Base-by-base conservation (phyloP, 106 monocot species). In the Xerophyta viscosa region DNA sequence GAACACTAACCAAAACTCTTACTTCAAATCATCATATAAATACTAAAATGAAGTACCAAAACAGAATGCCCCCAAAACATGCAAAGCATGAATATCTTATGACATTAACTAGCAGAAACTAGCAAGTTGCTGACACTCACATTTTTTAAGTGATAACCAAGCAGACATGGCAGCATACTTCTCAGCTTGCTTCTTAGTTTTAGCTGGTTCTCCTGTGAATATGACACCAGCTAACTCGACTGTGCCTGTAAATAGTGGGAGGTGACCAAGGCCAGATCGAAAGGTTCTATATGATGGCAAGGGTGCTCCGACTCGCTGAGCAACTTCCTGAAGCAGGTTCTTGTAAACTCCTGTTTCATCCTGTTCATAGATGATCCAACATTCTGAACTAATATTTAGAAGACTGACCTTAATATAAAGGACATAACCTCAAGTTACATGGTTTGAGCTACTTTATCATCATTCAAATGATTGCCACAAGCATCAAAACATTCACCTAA, bases 331-430 rank as follows among this genome's bases (percentile, higher is more conserved):
- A 28, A 98, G 56, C 6, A 98, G 69, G 57, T 98, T 98, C 79
- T 98, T 98, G 68, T 98, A 98, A 7, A 98, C 98, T 24, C 98
- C 98, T 1, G 98, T 98, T 42, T 98, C 98, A 58, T 98, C 98
- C 98, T 98, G 79, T 36, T 43, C 24, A 51, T 52, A 14, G 57
- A 15, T 29, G 19, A 3, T 36, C 18, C 54, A 54, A 29, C 33
- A 36, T 11, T 31, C 6, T 21, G 22, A 22, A 31, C 1, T 7
- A 39, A 3, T 39, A 15, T 39, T 15, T 39, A 3, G n/a, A n/a
- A n/a, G n/a, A n/a, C n/a, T n/a, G n/a, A n/a, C n/a, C n/a, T n/a
- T n/a, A n/a, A n/a, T n/a, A n/a, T n/a, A n/a, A n/a, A n/a, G n/a
- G n/a, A n/a, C n/a, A n/a, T n/a, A n/a, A n/a, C n/a, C n/a, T n/a